Evolutionary conservation across 257 asterid genomes (phyloP), one percentile per base, ranked within the genome.

Genomic region (Solanum peruvianum): DNA sequence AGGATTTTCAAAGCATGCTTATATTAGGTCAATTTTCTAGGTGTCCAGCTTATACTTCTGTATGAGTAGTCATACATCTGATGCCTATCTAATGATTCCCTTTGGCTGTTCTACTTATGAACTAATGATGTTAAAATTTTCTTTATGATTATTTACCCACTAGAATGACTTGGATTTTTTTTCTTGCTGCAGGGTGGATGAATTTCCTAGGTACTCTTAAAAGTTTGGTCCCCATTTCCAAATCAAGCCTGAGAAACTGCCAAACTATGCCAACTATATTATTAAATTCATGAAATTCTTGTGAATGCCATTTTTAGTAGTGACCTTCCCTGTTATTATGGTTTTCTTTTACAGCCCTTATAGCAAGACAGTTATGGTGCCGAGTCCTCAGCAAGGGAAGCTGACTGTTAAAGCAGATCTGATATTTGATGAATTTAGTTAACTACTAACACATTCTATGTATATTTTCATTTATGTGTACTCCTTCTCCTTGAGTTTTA

Each of bases 341-440:
- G 70, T 47, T 92, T 88, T 91, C 83, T 89, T 89, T 72, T 39
- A 88, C 93, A 97, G 99, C 91, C 98, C 99, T 47, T 95, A 97
- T 89, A 83, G 90, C 90, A 93, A 98, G 82, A 92, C 93, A 18
- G 92, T 94, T 78, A 82, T 92, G 64, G 91, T 88, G 87, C 91
- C 96, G 71, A 89, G 90, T 88, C 95, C 98, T 58, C 93, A 88
- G 89, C 93, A 91, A 91, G 96, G 95, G 91, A 93, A 93, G 89
- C 91, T 95, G 91, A 93, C 95, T 76, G 92, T 95, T 45, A 94
- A 91, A 89, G 97, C 97, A 71, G 96, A 94, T 94, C 93, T 97
- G 90, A 93, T 97, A 89, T 93, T 90, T 69, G 96, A 97, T 90
- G 98, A 97, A 89, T 90, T 92, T 88, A 88, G 99, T 97, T 90